These are phyloP conservation scores for Neofusicoccum parvum DNA, from an alignment of 2,329 filamentous ascomycete genomes.

Conservation along the genomic window DNA sequence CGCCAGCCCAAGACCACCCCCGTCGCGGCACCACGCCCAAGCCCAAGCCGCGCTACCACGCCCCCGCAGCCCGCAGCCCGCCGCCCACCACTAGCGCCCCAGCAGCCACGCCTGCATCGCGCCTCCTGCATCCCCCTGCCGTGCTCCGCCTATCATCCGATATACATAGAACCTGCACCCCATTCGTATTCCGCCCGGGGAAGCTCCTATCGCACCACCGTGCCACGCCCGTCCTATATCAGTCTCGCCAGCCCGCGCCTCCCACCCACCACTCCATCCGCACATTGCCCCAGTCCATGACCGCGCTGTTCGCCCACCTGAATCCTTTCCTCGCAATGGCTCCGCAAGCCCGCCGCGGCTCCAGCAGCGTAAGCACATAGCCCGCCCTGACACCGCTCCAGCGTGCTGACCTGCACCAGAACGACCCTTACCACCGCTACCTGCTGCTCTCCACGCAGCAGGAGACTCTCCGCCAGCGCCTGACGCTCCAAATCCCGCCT, in stretches of 20 bases:
- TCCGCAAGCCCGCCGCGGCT: slow-evolving; percentile 12
- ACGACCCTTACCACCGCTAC: slow-evolving; percentile 42
- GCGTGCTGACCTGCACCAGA: slow-evolving; percentile 21
- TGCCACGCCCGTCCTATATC: neutral
- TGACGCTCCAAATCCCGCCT: slow-evolving; percentile 40
- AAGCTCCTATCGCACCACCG: slow-evolving; percentile 4
- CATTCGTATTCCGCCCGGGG: neutral
- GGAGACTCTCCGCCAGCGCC: slow-evolving; percentile 41
- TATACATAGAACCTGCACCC: slow-evolving; percentile 10
- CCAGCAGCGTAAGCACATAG: slow-evolving; percentile 4
- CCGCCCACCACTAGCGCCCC: neutral
- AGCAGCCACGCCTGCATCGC: neutral
- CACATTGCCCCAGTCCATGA: neutral
- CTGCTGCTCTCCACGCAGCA: slow-evolving; percentile 45
- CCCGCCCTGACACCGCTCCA: neutral
- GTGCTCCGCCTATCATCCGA: slow-evolving; percentile 3
- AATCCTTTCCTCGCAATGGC: slow-evolving; percentile 12
- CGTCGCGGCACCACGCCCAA: neutral
- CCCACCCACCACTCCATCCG: neutral
- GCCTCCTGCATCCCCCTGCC: neutral
- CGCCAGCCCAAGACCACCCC: neutral
- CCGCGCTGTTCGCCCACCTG: neutral
- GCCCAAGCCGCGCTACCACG: neutral
- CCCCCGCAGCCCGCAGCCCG: neutral
- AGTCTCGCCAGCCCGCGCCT: neutral